Percentiles rank a stretch among this genome's conserved stretches.
These are phyloP conservation scores for Boletus barrowsii DNA, from an alignment of 768 basidiomycete genomes.

Conservation along the genomic window DNA sequence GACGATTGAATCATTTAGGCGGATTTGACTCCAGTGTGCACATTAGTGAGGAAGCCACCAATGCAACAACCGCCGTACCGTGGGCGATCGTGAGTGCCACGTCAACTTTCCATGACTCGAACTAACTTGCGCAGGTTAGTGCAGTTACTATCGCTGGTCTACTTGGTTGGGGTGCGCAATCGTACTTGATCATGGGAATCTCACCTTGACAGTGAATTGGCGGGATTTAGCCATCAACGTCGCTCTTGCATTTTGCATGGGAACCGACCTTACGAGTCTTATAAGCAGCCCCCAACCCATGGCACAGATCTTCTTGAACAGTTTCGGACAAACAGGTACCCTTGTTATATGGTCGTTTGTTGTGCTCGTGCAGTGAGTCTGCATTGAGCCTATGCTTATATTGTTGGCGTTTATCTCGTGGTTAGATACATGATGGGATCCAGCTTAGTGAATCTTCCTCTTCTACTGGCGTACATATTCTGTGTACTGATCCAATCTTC, in stretches of 20 bases:
- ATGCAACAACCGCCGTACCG: constrained; percentile 55
- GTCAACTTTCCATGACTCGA: neutral
- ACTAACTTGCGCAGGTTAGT: constrained; percentile 18
- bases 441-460: constrained; percentile 35
- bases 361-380: constrained; percentile 43
- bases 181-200: constrained; percentile 1
- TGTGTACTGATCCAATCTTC: constrained; percentile 1
- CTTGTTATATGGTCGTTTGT: constrained; percentile 55
- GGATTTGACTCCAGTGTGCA: constrained; percentile 51
- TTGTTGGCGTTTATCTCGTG: neutral
- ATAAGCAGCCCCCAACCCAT: constrained; percentile 43
- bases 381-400: neutral
- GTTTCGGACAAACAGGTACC: constrained; percentile 42
- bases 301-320: constrained; percentile 42
- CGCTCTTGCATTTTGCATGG: constrained; percentile 58
- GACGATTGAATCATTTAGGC: constrained; percentile 17
- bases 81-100: constrained; percentile 47
- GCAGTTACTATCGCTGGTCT: constrained; percentile 45
- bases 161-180: constrained; percentile 46
- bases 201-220: neutral
- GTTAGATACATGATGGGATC: constrained; percentile 49
- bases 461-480: neutral
- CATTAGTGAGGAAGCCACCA: constrained; percentile 53
- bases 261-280: constrained; percentile 44
- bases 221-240: constrained; percentile 43